These are phyloP conservation scores for Aspergillus avenaceus DNA, from an alignment of 495 filamentous ascomycete species.

Conservation along the genomic window DNA sequence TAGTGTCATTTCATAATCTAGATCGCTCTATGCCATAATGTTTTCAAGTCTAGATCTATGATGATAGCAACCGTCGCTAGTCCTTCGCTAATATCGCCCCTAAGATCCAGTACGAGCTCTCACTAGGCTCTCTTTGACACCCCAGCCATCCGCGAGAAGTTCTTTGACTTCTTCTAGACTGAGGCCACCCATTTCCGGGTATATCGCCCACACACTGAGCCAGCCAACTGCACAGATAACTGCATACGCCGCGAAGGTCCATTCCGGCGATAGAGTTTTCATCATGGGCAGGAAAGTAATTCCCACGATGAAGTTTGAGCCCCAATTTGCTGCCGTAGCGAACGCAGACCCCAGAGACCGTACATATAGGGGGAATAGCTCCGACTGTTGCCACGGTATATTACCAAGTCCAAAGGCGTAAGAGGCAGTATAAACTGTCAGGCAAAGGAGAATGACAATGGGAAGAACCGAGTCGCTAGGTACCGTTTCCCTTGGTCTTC, in stretches of 20 bases:
- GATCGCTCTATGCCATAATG: too few relatives aligned
- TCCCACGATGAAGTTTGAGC: constrained; percentile 81
- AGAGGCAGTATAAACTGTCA: constrained; percentile 78
- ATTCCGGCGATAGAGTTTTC: constrained; percentile 67
- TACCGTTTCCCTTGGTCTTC: constrained; percentile 4
- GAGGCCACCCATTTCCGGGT: constrained; percentile 81
- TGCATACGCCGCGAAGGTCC: constrained; percentile 76
- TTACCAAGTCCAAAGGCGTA: constrained; percentile 89
- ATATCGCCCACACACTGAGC: constrained; percentile 62
- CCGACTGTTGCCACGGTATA: constrained; percentile 90
- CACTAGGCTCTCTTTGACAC: constrained; percentile 45
- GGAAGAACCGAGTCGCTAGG: constrained; percentile 17
- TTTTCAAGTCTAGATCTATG: neutral
- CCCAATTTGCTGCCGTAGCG: constrained; percentile 89
- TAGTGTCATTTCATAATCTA: too few relatives aligned
- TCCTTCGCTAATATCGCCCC: neutral
- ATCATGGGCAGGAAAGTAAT: constrained; percentile 85
- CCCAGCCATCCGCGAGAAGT: constrained; percentile 72
- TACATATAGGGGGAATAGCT: constrained; percentile 82
- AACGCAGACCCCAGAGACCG: constrained; percentile 76
- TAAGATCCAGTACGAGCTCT: neutral
- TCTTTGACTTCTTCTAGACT: constrained; percentile 76
- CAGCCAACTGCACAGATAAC: constrained; percentile 64
- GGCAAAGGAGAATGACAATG: constrained; percentile 59
- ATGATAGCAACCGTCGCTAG: too few relatives aligned